Percentiles rank a stretch among this genome's conserved stretches.
Conservation (phyloP, 192 early-diverging fungal species). For the Podila minutissima region DNA sequence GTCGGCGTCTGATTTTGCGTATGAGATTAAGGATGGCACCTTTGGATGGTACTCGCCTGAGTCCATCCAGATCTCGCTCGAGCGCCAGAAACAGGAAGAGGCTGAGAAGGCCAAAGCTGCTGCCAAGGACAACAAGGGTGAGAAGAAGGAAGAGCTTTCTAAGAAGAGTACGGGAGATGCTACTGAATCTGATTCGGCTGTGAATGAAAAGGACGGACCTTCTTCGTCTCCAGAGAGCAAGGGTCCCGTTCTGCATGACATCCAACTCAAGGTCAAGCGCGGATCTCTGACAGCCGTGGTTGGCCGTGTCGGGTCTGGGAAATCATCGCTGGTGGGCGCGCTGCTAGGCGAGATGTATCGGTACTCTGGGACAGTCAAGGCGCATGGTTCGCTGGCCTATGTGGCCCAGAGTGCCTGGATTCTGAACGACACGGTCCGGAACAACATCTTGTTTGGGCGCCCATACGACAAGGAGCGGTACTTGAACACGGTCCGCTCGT, state of each 20-base stretch:
- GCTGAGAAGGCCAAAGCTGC: slow-evolving; percentile 14
- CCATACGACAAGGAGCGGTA: slow-evolving; percentile 71
- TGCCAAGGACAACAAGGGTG: slow-evolving; percentile 3
- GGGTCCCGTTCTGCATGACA: slow-evolving; percentile 44
- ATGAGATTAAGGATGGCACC: slow-evolving; percentile 20
- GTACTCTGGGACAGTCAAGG: slow-evolving; percentile 30
- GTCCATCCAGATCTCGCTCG: slow-evolving; percentile 14
- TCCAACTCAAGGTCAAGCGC: slow-evolving; percentile 55
- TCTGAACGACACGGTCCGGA: slow-evolving; percentile 89
- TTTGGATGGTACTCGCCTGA: slow-evolving; percentile 51
- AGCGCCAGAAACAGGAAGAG: slow-evolving; percentile 24
- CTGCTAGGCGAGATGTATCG: slow-evolving; percentile 63
- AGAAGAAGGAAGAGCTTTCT: not conserved
- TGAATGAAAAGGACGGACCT: slow-evolving; percentile 3
- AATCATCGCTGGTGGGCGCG: slow-evolving; percentile 61
- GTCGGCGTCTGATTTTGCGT: slow-evolving; percentile 11
- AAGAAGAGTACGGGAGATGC: not conserved
- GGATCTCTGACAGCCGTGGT: slow-evolving; percentile 57
- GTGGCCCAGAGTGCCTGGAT: slow-evolving; percentile 85
- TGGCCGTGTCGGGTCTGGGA: slow-evolving; percentile 64
- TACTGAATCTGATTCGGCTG: not conserved
- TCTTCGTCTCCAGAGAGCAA: slow-evolving; percentile 5
- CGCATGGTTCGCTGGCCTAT: slow-evolving; percentile 39
- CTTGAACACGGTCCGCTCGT: slow-evolving; percentile 73
- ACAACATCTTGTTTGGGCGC: slow-evolving; percentile 95